Evolutionary conservation across 306 rosid species (phyloP), one percentile per base, ranked within the genome.

Genomic region (Gynostemma pentaphyllum): DNA sequence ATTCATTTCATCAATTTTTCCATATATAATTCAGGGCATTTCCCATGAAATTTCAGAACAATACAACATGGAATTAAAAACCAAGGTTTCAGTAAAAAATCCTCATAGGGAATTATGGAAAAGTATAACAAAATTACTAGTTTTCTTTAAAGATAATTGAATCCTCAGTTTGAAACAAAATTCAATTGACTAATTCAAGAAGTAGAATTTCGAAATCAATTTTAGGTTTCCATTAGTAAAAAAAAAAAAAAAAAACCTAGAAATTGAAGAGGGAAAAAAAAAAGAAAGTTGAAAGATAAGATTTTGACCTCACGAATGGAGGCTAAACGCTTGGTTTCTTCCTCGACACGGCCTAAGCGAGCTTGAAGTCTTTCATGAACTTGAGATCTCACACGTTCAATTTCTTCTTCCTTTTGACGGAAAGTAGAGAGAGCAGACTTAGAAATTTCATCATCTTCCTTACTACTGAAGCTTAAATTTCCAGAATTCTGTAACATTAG

Each of bases 401-500:
- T 91, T 76, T 91, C 98, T 59, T 91, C 98, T 67, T 91, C 98
- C 34, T 91, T 91, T 61, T 94, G 96, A 28, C 85, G 64, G 73
- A 91, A 91, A 12, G 83, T 81, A 10, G 96, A 79, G 13, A 91
- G 97, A 27, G 97, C 96, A 10, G 98, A 85, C 82, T 81, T 78
- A 0, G 98, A 91, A 92, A 91, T 85, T 76, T 91, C 96, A 36
- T 91, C 98, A 63, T 91, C 98, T 71, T 91, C 97, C 70, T 82
- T 86, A 0, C 99, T 92, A 74, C 82, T 92, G 82, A 92, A 92
- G 83, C 99, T 92, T 1, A 92, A 70, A 61, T 81, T 88, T 10
- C 85, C 96, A 0, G 96, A 61, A 81, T 73, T 92, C 71, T 84
- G 90, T 9, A 82, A 82, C 55, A 78, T 80, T 72, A 84, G 41